Conservation (phyloP, 805 yeast species). For the Starmerella etchellsii region DNA sequence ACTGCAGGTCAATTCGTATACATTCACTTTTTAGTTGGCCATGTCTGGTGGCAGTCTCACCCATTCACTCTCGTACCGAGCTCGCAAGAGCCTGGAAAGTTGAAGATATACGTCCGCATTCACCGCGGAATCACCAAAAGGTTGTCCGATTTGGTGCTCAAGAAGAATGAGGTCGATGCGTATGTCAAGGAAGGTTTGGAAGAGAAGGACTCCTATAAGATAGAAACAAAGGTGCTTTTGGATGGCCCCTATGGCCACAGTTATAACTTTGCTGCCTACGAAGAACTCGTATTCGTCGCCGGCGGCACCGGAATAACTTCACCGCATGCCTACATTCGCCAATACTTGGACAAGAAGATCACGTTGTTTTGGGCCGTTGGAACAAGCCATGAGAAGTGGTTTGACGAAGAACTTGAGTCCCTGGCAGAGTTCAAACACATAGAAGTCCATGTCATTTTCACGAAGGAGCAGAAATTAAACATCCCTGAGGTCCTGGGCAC, state of each 20-base stretch:
- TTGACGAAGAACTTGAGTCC: constrained; percentile 31
- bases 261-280: constrained; percentile 37
- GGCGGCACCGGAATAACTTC: constrained; percentile 69
- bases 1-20: constrained; percentile 45
- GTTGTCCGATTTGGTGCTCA: constrained; percentile 2
- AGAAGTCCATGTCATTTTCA: constrained; percentile 9
- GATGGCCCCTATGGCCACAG: constrained; percentile 65
- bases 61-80: constrained; percentile 42
- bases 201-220: constrained; percentile 7
- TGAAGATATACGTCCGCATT: constrained; percentile 18
- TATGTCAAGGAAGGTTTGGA: neutral
- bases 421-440: constrained; percentile 18
- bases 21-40: constrained; percentile 37
- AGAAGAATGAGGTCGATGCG: neutral
- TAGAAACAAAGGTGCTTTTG: constrained; percentile 21
- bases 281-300: constrained; percentile 46
- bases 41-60: constrained; percentile 56
- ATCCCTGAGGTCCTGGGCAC: constrained; percentile 26
- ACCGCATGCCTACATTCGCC: constrained; percentile 15
- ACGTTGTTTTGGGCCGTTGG: constrained; percentile 14
- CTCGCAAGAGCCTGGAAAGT: constrained; percentile 11
- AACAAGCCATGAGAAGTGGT: constrained; percentile 29
- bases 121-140: constrained; percentile 48
- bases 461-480: constrained; percentile 4
- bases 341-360: constrained; percentile 23